Evolutionary conservation across 352 stramenopile species (phyloP).

Genomic region (Elongisporangium anandrum): DNA sequence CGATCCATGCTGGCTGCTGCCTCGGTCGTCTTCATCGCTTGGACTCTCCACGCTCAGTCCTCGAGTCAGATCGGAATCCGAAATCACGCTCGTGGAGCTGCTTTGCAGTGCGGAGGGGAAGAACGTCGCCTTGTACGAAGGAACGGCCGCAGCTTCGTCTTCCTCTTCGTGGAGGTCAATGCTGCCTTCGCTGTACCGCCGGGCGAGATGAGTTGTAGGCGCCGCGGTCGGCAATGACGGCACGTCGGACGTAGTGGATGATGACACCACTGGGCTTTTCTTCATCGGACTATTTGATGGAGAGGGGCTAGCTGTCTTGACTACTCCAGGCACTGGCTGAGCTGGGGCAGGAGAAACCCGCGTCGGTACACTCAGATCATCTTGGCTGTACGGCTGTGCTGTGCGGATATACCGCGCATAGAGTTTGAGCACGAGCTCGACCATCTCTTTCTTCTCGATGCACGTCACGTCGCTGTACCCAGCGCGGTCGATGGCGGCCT

Average conservation of each 20-base stretch:
- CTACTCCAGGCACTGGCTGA: slow-evolving; percentile 5
- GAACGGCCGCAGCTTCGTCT: slow-evolving; percentile 1
- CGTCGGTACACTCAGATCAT: slow-evolving; percentile 6
- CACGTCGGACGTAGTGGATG: slow-evolving; percentile 8
- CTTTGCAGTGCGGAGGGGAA: slow-evolving; percentile 29
- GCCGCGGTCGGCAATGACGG: slow-evolving; percentile 5
- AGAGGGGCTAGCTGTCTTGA: slow-evolving; percentile 4
- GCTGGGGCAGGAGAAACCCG: slow-evolving; percentile 1
- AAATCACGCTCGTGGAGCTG: slow-evolving; percentile 43
- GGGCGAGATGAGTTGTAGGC: slow-evolving; percentile 6
- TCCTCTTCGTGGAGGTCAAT: slow-evolving; percentile 4
- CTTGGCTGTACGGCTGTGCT: slow-evolving; percentile 38
- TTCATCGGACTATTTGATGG: slow-evolving; percentile 1
- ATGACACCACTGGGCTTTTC: slow-evolving; percentile 7
- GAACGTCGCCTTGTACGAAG: slow-evolving; percentile 10
- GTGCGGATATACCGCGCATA: slow-evolving; percentile 50
- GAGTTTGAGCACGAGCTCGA: slow-evolving; percentile 81
- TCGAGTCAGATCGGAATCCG: slow-evolving; percentile 43
- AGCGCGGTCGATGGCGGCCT: slow-evolving; percentile 59
- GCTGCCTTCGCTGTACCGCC: slow-evolving; percentile 24
- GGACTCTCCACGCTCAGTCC: slow-evolving; percentile 36
- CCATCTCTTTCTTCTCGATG: slow-evolving; percentile 79
- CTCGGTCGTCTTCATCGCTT: slow-evolving; percentile 29
- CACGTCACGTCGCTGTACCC: slow-evolving; percentile 70
- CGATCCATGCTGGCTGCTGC: slow-evolving; percentile 6